Base-by-base conservation (phyloP, 768 basidiomycete species). In the Suillus subalutaceus region DNA sequence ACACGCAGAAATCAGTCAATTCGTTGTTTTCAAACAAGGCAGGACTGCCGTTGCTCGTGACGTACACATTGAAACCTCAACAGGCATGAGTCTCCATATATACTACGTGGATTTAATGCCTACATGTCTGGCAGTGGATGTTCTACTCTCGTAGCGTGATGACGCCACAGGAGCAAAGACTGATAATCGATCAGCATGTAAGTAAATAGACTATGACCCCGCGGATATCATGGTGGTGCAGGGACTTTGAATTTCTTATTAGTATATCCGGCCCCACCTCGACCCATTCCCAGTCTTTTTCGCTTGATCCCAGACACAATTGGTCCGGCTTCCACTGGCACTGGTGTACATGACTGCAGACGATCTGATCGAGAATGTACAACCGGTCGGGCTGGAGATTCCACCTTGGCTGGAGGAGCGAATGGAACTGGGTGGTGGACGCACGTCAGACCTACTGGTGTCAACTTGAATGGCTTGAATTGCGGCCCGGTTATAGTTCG, bases 241-340 rank as follows among this genome's bases (percentile, higher is more conserved):
- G 85, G 88, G n/a, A 79, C 73, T 75, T 89, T 90, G 81, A 90
- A 90, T 76, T 88, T 90, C 76, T 90, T 91, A 74, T 90, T 91
- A 30, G 85, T 70, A 72, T 90, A 90, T 4, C 86, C 85, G 55
- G 35, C 72, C 76, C 10, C 71, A 32, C 67, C 74, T 69, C 85
- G 79, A 20, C 87, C 87, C 88, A 90, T 89, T 0, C 90, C 90
- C 62, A 90, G 77, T 53, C 88, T 80, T 65, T 88, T 80, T 65
- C 88, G 81, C 70, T 89, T 90, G 20, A 74, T 74, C 38, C 82
- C 83, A 58, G 65, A 63, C 30, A 43, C 35, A 60, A 16, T 30
- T 30, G 58, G 26, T 41, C 10, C 16, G 26, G 18, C 26, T 15
- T 60, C 59, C 26, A 3, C 8, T 32, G 26, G 7, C 10, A 43